Base-by-base conservation (phyloP, 352 stramenopile species). In the Pythium guiyangense region DNA sequence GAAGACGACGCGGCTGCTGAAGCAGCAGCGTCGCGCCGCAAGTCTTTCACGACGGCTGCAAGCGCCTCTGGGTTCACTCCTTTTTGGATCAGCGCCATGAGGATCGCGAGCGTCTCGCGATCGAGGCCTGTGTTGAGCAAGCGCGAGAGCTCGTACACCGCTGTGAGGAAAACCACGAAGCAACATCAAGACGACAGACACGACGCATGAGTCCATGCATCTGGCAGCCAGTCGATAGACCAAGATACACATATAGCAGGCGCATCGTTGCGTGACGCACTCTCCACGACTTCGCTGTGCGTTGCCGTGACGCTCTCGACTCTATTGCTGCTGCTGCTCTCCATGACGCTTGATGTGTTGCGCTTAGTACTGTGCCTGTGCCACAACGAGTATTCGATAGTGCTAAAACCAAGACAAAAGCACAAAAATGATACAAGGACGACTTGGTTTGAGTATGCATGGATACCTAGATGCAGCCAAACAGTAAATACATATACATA, bases 41-140 rank as follows among this genome's bases (percentile, higher is more conserved):
- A 71, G 25, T 97, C 88, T 69, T 92, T 91, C n/a, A 97, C 86
- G 17, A 96, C 87, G 35, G 76, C 70, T 25, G 90, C 90, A 9
- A 97, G 69, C 27, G 86, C 86, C 56, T 97, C 90, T 0, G 90
- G 90, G 69, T 96, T 95, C 26, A 96, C 88, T 55, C 90, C 90
- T 53, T 90, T 92, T 63, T 97, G 82, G 50, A 94, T 73, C 25
- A 97, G 74, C 50, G 84, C 73, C 63, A 97, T 80, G 57, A 97
- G 70, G 62, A 96, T 93, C 55, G 71, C 74, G 44, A 97, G 70
- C 27, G 86, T 96, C 64, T 97, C 84, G 46, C 82, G 83, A 59
- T 97, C 88, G 37, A 97, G 69, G 0, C 90, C 90, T 26, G 90
- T 97, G 66, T 97, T 94, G 35, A 97, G 74, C 60, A 97, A 73